phyloP scores from a whole-genome alignment of 306 rosid genomes.

The Medicago truncatula region DNA sequence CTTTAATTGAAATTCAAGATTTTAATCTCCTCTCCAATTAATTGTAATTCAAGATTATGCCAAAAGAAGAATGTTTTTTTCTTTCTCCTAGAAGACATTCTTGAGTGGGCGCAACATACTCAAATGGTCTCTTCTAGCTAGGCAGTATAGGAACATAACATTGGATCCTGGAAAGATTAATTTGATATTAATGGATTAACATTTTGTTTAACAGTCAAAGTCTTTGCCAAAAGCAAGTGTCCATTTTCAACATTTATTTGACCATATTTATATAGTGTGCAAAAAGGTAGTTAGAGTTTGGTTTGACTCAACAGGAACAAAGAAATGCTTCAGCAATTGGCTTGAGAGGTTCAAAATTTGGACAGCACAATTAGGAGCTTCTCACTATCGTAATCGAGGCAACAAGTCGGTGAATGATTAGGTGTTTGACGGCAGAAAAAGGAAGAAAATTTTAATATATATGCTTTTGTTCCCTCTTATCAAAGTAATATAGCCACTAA shows the following conservation, averaged over 20 bases:
- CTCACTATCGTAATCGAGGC: conserved; percentile 28
- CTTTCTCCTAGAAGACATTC: too few relatives aligned
- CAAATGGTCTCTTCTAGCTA: conserved; percentile 9
- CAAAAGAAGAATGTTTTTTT: too few relatives aligned
- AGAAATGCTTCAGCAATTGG: neutral
- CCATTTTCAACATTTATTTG: conserved; percentile 59
- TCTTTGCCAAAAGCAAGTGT: conserved; percentile 47
- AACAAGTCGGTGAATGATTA: conserved; percentile 49
- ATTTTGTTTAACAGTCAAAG: conserved; percentile 18
- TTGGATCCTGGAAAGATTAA: conserved; percentile 45
- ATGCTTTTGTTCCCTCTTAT: conserved; percentile 36
- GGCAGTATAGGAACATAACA: conserved; percentile 4
- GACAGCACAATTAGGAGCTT: conserved; percentile 15
- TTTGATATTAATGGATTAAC: conserved; percentile 7
- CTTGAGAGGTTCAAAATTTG: conserved; percentile 5
- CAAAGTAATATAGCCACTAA: conserved; percentile 33
- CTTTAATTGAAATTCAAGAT: too few relatives aligned
- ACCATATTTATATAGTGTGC: conserved; percentile 47
- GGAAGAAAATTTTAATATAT: conserved; percentile 32
- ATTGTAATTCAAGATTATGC: too few relatives aligned
- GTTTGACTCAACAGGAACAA: conserved; percentile 54
- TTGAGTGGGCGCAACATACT: neutral
- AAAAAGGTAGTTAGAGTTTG: conserved; percentile 60
- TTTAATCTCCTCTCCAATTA: too few relatives aligned
- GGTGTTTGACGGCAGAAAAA: conserved; percentile 62